Base-by-base conservation (phyloP, 352 stramenopile genomes). In the Phytophthora fragariaefolia region DNA sequence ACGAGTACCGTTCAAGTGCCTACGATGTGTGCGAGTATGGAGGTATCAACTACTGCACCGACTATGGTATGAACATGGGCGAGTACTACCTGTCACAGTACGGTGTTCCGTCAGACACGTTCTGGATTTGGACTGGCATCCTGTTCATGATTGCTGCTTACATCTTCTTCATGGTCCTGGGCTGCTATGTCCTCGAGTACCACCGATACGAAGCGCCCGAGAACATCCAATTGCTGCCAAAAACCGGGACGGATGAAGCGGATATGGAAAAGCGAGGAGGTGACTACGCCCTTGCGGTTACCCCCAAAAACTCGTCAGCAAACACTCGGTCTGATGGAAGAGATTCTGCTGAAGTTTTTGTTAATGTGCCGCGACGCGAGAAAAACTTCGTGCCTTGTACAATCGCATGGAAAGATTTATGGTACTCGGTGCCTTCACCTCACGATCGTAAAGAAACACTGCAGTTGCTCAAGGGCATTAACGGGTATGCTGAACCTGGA, bases 401-500 rank as follows among this genome's bases (percentile, higher is more conserved):
- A 13, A 49, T 83, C 7, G 72, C 67, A 5, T 80, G 73, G 45
- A 63, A 71, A 23, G 57, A 82, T 15, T 26, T 82, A 18, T 77
- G 67, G 66, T 82, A 82, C 46, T 58, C 62, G 0, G 76, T 83
- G 2, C 52, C 69, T 8, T 42, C 55, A n/a, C 73, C 76, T 0
- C 65, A 60, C 26, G 71, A 79, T 34, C 68, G 46, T 4, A 67
- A 72, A 26, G 57, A 63, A 15, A 56, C 48, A 6, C 23, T 76
- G 13, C 52, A 76, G 38, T 66, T 97, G 42, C 62, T 97, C 8
- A 91, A 92, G 42, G 80, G 76, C 26, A 76, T 96, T 12, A 79
- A 43, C 54, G 88, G 88, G 20, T 85, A 88, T n/a, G 77, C 91
- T 32, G 63, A 78, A 23, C 73, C 88, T 28, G 87, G 89, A 4